These are phyloP conservation scores for Phialemonium atrogriseum DNA, from an alignment of 2,329 filamentous ascomycete species.

Conservation along the genomic window DNA sequence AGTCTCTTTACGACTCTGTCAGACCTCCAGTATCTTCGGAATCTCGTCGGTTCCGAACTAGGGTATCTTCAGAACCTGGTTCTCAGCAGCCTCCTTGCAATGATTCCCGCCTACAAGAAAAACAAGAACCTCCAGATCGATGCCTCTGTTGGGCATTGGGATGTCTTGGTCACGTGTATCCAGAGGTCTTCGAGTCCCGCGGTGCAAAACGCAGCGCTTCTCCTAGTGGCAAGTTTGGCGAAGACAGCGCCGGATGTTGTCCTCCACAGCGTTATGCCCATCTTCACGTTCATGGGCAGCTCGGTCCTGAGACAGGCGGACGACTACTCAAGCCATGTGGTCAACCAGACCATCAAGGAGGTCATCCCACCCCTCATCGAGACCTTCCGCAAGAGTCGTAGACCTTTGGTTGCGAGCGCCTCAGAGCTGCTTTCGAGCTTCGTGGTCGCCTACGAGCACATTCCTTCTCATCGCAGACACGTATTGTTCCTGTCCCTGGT, in stretches of 20 bases:
- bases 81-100: conserved; percentile 71
- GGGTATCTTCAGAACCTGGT: conserved; percentile 85
- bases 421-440: conserved; percentile 93
- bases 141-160: conserved; percentile 71
- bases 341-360: conserved; percentile 88
- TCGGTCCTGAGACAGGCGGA: conserved; percentile 88
- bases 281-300: conserved; percentile 96
- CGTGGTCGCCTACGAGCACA: conserved; percentile 91
- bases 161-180: conserved; percentile 89
- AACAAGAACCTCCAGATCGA: conserved; percentile 59
- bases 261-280: conserved; percentile 95
- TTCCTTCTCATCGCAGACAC: conserved; percentile 76
- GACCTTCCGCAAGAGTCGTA: conserved; percentile 73
- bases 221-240: conserved; percentile 80
- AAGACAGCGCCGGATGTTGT: conserved; percentile 84
- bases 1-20: conserved; percentile 78
- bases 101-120: conserved; percentile 68
- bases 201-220: conserved; percentile 83
- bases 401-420: conserved; percentile 69
- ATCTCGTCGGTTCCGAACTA: conserved; percentile 74
- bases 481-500: conserved; percentile 79
- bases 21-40: conserved; percentile 77
- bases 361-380: conserved; percentile 87
- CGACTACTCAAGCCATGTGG: conserved; percentile 93
- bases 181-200: conserved; percentile 86